Base-by-base conservation (phyloP, 192 early-diverging fungal species). In the Linnemannia exigua region DNA sequence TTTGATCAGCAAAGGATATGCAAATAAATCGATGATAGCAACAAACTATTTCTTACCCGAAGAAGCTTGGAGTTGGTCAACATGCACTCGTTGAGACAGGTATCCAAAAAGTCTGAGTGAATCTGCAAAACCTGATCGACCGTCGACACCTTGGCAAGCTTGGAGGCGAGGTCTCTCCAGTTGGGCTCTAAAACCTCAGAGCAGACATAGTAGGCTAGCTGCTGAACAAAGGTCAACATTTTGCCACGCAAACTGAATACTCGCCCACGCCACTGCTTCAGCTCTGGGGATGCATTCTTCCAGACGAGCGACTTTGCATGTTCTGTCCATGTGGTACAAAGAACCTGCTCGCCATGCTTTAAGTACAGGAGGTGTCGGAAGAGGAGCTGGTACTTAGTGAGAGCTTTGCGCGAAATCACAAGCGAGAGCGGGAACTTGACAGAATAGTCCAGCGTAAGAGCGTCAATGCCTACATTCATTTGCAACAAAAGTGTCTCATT, bases 151-250 rank as follows among this genome's bases (percentile, higher is more conserved):
- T 91, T 91, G 46, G 87, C 75, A 72, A 98, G 82, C 71, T 92
- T 88, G 31, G 76, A 79, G 33, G 94, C 93, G 80, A 99, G 89
- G 33, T 79, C 79, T n/a, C 82, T 81, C 96, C 96, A 98, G 77
- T 95, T 94, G 38, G 96, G 97, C 81, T 99, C 98, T 61, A 99
- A 90, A 11, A 98, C 97, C 82, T 99, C 97, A 76, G 93, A 96
- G 73, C 95, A 95, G 48, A 95, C 91, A 79, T 97, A 98, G 84
- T 96, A 96, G 79, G 96, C 87, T 82, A 98, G 95, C 85, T 98
- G 96, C 75, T 98, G 97, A 20, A 99, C 91, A 88, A 96, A 97
- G n/a, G 94, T 91, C 44, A 98, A 82, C 93, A 99, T 99, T 47
- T 93, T 94, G 46, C 91, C 92, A 44, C 97, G 93, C 25, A 97